Evolutionary conservation across 2,329 filamentous ascomycete genomes (phyloP), one percentile per base, ranked within the genome.

Genomic region (Ophiostoma sp.): DNA sequence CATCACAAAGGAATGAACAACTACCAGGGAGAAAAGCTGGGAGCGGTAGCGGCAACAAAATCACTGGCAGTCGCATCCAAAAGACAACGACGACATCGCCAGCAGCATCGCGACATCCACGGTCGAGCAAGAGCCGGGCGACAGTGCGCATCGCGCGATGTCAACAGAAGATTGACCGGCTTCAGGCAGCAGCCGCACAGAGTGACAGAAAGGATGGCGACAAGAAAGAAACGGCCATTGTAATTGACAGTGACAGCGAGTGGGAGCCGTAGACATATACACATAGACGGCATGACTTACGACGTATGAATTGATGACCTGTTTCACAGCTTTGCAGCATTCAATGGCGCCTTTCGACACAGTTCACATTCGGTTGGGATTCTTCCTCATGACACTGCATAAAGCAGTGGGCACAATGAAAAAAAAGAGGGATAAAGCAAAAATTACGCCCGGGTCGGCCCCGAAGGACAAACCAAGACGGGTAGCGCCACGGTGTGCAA

Each of bases 391-490:
- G 71, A 39, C 75, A 69, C 73, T 72, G 74, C 75, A 19, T 71
- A 7, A 72, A 72, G 74, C 75, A 52, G 48, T 70, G 69, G 42
- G 15, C 73, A 73, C 69, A 77, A 76, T 75, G 76, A 77, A 77
- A 77, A 77, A 71, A 57, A 52, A 71, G 28, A 33, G 70, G 48
- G 69, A 45, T 64, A 77, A 57, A 77, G 74, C 75, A 77, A 77
- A 77, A 77, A 77, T 77, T 77, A 66, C 76, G 76, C 76, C 76
- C 76, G 75, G 76, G 75, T 77, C 76, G 75, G 76, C 76, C 76
- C 75, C 76, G 75, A 77, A 77, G 76, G 76, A 77, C 76, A 77
- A 77, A 77, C 75, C 76, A 77, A 77, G 74, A 75, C 73, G 73
- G 75, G 76, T 75, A 77, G 74, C 76, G 71, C 76, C 76, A 76